Conservation (phyloP, 768 basidiomycete species). For the Mycena floridula region DNA sequence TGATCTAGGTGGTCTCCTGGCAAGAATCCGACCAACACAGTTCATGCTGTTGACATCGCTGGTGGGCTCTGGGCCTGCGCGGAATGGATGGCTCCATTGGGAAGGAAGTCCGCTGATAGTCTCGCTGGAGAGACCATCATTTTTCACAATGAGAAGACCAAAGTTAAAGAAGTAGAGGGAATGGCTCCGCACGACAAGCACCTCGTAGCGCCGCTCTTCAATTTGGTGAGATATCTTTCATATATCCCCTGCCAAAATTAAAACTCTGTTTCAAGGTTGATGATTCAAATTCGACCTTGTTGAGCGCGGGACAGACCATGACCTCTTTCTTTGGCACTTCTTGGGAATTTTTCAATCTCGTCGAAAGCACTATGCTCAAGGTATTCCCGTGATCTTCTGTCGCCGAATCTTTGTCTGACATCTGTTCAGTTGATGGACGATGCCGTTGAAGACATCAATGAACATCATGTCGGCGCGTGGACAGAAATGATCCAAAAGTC, state of each 20-base stretch:
- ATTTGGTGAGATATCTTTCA: constrained; percentile 46
- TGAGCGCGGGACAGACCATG: constrained; percentile 59
- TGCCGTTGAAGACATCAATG: constrained; percentile 77
- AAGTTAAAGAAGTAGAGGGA: constrained; percentile 57
- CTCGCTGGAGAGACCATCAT: constrained; percentile 61
- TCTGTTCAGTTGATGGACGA: constrained; percentile 63
- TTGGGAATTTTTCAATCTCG: constrained; percentile 72
- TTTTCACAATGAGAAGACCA: constrained; percentile 70
- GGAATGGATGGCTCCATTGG: constrained; percentile 62
- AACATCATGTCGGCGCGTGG: constrained; percentile 78
- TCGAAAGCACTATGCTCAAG: constrained; percentile 64
- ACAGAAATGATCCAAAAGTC: constrained; percentile 72
- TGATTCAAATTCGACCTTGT: constrained; percentile 64
- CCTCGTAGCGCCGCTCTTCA: constrained; percentile 74
- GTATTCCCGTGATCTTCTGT: no score
- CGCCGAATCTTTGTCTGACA: background rate
- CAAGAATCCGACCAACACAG: constrained; percentile 65
- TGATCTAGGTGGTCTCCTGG: constrained; percentile 69
- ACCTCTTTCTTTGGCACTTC: constrained; percentile 73
- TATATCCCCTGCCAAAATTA: background rate
- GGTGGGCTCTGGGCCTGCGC: constrained; percentile 73
- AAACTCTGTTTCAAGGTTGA: constrained; percentile 58
- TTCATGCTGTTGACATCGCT: constrained; percentile 78
- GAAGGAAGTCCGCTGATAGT: constrained; percentile 57
- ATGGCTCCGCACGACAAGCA: constrained; percentile 50